Percentiles rank a stretch among this genome's conserved stretches.
phyloP scores from a whole-genome alignment of 768 basidiomycete species.

The Trametes coccinea region DNA sequence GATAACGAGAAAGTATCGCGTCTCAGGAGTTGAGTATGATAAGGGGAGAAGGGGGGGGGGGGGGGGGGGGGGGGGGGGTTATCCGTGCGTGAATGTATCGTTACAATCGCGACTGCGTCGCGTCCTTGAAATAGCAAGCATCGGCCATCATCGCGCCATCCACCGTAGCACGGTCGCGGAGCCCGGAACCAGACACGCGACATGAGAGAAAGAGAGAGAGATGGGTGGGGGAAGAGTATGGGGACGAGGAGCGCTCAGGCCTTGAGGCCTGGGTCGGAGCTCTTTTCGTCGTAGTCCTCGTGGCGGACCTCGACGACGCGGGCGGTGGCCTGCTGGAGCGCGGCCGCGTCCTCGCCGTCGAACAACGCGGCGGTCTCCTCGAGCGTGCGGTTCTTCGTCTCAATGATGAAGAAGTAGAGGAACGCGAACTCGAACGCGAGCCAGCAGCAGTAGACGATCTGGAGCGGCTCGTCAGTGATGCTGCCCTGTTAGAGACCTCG shows the following conservation, averaged over 20 bases:
- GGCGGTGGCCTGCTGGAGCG: conserved; percentile 14
- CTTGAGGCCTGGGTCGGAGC: conserved; percentile 16
- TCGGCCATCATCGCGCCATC: neutral
- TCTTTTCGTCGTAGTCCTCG: conserved; percentile 26
- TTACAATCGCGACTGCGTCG: conserved; percentile 11
- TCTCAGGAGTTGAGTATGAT: neutral
- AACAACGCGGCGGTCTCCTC: conserved; percentile 84
- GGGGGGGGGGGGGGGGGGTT: neutral
- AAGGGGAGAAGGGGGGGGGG: neutral
- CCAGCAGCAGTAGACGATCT: conserved; percentile 74
- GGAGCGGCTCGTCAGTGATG: neutral
- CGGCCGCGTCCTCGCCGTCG: conserved; percentile 59
- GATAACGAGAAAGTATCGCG: neutral
- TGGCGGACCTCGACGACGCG: conserved; percentile 16
- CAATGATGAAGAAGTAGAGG: conserved; percentile 66
- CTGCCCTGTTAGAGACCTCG: neutral
- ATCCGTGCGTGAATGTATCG: conserved; percentile 2
- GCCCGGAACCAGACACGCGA: too few species aligned
- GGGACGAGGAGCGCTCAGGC: conserved; percentile 4
- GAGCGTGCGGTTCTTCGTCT: conserved; percentile 72
- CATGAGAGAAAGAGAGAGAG: too few species aligned
- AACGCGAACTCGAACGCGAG: conserved; percentile 65
- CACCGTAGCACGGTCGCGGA: neutral
- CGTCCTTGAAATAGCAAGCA: neutral
- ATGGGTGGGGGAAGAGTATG: neutral